Evolutionary conservation across 139 green algal species (phyloP).

Genomic region (Chlorella vulgaris): DNA sequence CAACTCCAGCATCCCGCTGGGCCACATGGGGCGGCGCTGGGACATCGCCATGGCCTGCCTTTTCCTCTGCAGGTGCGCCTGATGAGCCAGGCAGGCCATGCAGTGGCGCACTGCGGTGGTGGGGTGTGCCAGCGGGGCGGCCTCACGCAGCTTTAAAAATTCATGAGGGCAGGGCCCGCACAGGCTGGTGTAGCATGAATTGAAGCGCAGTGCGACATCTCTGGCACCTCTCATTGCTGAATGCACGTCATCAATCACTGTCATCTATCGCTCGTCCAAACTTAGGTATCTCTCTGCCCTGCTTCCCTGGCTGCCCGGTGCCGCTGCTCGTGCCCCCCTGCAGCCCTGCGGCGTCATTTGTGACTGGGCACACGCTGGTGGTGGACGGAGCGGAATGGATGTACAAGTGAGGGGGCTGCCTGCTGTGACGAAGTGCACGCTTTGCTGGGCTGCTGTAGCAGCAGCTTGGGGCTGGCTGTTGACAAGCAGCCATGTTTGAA

Average conservation of each 20-base stretch:
- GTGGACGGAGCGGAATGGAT: conserved; percentile 89
- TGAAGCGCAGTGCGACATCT: no score
- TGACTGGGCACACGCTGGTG: conserved; percentile 79
- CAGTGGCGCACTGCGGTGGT: no score
- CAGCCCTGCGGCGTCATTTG: conserved; percentile 32
- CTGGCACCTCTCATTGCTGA: no score
- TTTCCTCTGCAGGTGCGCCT: conserved; percentile 69
- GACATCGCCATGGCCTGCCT: conserved; percentile 90
- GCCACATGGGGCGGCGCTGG: conserved; percentile 75
- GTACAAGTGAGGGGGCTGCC: conserved; percentile 36
- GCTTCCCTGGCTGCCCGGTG: no score
- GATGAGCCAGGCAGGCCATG: not conserved
- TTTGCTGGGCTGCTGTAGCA: not conserved
- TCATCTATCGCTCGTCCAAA: no score
- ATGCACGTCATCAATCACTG: no score
- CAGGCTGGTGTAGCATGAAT: no score
- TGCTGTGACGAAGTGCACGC: not conserved
- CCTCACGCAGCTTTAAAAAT: no score
- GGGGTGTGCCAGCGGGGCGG: no score
- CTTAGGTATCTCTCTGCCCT: no score
- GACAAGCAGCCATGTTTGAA: not conserved
- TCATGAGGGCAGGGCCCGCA: no score
- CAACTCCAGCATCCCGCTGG: conserved; percentile 67
- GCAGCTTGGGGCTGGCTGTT: not conserved
- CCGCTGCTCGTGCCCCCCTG: no score